Base-by-base conservation (phyloP, 1,139 yeast genomes). In the Hansenula sp. region DNA sequence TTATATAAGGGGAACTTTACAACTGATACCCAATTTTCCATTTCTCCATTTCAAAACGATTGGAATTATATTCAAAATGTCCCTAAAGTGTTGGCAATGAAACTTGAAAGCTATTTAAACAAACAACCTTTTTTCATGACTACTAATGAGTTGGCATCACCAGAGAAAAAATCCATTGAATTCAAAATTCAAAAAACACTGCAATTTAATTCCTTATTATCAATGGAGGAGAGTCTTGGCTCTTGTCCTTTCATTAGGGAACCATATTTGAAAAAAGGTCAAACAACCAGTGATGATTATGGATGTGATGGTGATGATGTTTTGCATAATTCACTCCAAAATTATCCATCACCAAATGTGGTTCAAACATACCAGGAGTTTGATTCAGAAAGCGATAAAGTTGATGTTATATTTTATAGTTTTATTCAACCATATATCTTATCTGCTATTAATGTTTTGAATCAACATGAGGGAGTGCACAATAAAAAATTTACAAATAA, bases 301-400 rank as follows among this genome's bases (percentile, higher is more conserved):
- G 98, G 97, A 0, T 63, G 69, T 48, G 80, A 79, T 50, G 99
- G 99, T 15, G 99, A 93, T 59, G 98, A 93, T 58, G 89, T 96
- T 0, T 68, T 75, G 1, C 99, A 93, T 63, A 72, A 70, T 44
- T 76, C 85, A 1, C 76, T 84, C 44, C 69, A 71, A 0, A 70
- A 74, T 47, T 83, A 73, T 58, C 76, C 75, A 5, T 70, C 87
- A 5, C 96, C 96, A 3, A 89, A 88, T 54, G 94, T 88, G 6
- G 79, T 91, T 16, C 84, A 80, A 54, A 65, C 83, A 1, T 58
- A 47, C 32, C 54, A 58, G 36, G 51, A 55, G 15, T 58, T 63
- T 33, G 62, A 59, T 17, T 63, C 64, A 16, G 44, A 50, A 2
- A 47, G 50, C 9, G 58, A 53, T 4, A 57, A 59, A 1, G 52